phyloP scores from a whole-genome alignment of 2,329 filamentous ascomycete species.

The Cladosporium sp. region DNA sequence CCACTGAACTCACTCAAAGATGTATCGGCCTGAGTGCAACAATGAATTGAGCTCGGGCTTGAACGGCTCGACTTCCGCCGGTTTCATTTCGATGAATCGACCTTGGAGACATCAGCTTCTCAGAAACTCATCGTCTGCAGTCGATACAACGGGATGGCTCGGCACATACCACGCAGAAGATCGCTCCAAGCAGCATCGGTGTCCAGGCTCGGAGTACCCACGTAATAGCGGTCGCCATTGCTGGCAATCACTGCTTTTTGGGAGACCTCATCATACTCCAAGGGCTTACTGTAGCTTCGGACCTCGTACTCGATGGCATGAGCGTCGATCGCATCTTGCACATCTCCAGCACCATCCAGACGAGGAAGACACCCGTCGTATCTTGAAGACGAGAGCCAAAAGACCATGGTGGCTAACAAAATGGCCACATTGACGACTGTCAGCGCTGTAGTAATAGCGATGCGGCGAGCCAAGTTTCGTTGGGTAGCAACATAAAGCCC shows the following conservation, averaged over 20 bases:
- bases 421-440: background rate
- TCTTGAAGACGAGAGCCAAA: background rate
- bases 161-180: background rate
- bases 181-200: constrained; percentile 4
- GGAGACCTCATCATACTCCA: background rate
- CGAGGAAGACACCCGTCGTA: background rate
- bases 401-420: background rate
- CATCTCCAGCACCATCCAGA: background rate
- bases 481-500: background rate
- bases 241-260: background rate
- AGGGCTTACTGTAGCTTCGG: background rate
- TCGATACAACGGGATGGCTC: background rate
- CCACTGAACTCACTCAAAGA: background rate
- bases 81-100: constrained; percentile 2
- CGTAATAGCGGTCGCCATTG: background rate
- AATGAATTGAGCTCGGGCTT: background rate
- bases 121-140: background rate
- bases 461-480: background rate
- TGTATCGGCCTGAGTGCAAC: background rate
- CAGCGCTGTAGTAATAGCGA: background rate
- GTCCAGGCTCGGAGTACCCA: background rate
- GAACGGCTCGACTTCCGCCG: background rate
- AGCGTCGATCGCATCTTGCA: background rate
- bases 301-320: background rate
- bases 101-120: background rate